Percentiles rank a stretch among this genome's conserved stretches.
Evolutionary conservation across 768 basidiomycete genomes (phyloP).

Genomic region (Xanthoconium purpureum): DNA sequence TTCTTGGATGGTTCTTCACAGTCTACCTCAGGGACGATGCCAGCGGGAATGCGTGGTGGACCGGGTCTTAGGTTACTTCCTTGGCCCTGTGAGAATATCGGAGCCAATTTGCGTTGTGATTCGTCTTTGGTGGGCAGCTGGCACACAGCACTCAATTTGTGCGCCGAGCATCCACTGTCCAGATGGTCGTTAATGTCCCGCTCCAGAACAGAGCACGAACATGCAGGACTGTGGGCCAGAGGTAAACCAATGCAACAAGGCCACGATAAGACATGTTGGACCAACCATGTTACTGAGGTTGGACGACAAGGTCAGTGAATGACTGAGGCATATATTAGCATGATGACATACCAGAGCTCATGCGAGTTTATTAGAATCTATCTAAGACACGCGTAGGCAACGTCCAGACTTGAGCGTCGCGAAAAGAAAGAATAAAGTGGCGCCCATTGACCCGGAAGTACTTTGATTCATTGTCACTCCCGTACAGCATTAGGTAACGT

Average conservation of each 20-base stretch:
- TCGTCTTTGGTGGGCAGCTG: conserved; percentile 12
- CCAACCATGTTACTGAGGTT: conserved; percentile 25
- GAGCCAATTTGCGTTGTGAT: conserved; percentile 34
- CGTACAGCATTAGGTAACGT: not conserved
- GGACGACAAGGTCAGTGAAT: not conserved
- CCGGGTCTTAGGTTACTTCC: conserved; percentile 2
- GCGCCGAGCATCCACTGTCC: conserved; percentile 43
- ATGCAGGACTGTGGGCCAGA: conserved; percentile 43
- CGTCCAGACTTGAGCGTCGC: too few relatives aligned
- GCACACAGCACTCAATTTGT: conserved; percentile 1
- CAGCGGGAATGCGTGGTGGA: conserved; percentile 5
- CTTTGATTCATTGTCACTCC: too few relatives aligned
- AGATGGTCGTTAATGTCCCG: conserved; percentile 49
- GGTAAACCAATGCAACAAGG: not conserved
- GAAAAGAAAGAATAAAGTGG: not conserved
- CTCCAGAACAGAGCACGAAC: conserved; percentile 40
- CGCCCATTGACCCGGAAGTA: not conserved
- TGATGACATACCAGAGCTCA: conserved; percentile 16
- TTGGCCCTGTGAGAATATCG: conserved; percentile 38
- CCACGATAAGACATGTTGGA: not conserved
- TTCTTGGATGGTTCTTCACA: conserved; percentile 22
- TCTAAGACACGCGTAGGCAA: not conserved
- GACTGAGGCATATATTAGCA: not conserved
- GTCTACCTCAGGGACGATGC: conserved; percentile 5
- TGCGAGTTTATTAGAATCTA: not conserved